Base-by-base conservation (phyloP, 2,329 filamentous ascomycete genomes). In the Diaporthe caulivora region DNA sequence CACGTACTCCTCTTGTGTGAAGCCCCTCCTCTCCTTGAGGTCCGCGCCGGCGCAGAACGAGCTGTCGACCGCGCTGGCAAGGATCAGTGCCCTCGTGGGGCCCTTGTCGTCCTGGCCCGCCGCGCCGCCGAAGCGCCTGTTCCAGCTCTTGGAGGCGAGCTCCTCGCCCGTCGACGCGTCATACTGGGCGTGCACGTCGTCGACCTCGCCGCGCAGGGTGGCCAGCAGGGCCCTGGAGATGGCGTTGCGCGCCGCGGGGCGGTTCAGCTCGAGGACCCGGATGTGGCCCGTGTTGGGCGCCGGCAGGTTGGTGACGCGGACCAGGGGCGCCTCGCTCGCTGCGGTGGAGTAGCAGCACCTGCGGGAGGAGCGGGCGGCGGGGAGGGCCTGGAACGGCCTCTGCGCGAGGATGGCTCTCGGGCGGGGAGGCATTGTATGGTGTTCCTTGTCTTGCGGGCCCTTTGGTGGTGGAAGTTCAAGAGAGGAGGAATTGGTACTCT, bases 41-140 rank as follows among this genome's bases (percentile, higher is more conserved):
- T 99, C 97, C 5, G 97, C 97, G 49, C 97, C 97, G 0, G 97
- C 95, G 83, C 97, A 99, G 83, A 99, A 99, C 78, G 92, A 93
- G 31, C 90, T 87, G 78, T 98, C 94, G n/a, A 94, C 89, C 53
- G 94, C 94, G 80, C 94, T 97, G 15, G 94, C 93, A 21, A 99
- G 79, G 53, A 99, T 90, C 77, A 99, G 82, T 2, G 94, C 96
- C 76, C 97, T 87, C 21, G 95, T 98, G 0, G 89, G 88, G 0
- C 87, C 88, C 75, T 83, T 86, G 76, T 86, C 77, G 73, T 86
- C 84, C 5, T 81, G 78, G 0, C 84, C 85, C 3, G 85, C 85
- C 0, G 81, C 81, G 44, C 87, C 86, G 37, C 86, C 87, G 72
- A 87, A 88, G 40, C 81, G 79, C 76, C 81, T 78, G 72, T 79